Percentiles rank a stretch among this genome's conserved stretches.
Evolutionary conservation across 805 yeast species (phyloP).

Genomic region (Candida morakotiae): DNA sequence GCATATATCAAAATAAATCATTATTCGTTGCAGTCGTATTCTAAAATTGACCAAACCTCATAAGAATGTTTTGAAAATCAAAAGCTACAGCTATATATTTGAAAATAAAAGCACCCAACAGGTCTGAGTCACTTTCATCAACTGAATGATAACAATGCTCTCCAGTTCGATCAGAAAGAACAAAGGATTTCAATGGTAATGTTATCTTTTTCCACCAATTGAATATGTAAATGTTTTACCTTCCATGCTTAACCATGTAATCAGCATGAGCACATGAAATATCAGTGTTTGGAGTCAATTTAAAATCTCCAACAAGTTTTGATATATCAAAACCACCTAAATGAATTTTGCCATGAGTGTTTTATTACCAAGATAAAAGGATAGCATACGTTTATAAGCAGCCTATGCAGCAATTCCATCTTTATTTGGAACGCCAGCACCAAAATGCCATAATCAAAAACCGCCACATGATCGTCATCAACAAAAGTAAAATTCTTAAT

Average conservation of each 20-base stretch:
- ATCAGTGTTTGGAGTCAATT: background rate
- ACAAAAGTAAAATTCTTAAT: background rate
- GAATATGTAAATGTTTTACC: slow-evolving; percentile 1
- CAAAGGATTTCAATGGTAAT: slow-evolving; percentile 4
- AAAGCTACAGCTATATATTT: slow-evolving; percentile 4
- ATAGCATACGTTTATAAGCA: background rate
- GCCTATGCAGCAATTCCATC: background rate
- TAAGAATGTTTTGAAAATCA: background rate
- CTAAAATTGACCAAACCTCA: slow-evolving; percentile 1
- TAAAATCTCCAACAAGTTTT: background rate
- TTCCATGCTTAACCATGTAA: slow-evolving; percentile 1
- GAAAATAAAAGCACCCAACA: background rate
- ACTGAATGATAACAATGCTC: background rate
- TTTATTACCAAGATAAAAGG: background rate
- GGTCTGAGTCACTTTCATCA: background rate
- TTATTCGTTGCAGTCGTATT: slow-evolving; percentile 1
- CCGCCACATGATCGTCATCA: background rate
- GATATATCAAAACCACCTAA: slow-evolving; percentile 4
- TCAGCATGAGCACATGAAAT: background rate
- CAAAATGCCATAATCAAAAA: background rate
- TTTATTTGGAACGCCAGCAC: background rate
- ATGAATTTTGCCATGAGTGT: background rate
- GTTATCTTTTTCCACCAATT: background rate
- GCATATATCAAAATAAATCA: background rate
- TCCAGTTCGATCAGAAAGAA: background rate